Evolutionary conservation across 1,284 basidiomycete species (phyloP), one percentile per base, ranked within the genome.

Genomic region (Ceratobasidium sp.): DNA sequence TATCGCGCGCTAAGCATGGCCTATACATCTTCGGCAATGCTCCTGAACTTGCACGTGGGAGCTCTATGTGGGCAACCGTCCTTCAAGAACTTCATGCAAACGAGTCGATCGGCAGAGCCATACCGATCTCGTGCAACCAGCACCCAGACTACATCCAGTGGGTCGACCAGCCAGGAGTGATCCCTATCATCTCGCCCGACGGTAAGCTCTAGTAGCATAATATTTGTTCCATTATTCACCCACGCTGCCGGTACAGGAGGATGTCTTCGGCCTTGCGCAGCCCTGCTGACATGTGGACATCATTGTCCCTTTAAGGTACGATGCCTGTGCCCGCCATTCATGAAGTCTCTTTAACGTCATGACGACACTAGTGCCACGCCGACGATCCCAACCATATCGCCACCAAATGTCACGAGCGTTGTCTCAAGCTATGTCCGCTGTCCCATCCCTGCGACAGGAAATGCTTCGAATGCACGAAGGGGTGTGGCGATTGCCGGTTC

Each of bases 1-100:
- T 94, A n/a, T 93, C 92, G 22, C 86, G 92, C 25, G 92, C 92
- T 3, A 87, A 89, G 61, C 87, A 94, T 77, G 92, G 92, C 2
- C 83, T 94, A 13, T 93, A 87, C 79, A 89, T 94, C 46, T 84
- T 94, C 2, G 92, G 92, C 15, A 92, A 94, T 77, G 87, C 90
- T 0, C 80, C 83, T 0, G 86, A 90, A 76, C 80, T 90, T 29
- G 82, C 86, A 2, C 81, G 81, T 51, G 84, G 81, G 80, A 90
- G 87, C 76, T 64, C 80, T 7, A 92, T 91, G 86, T 94, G 93
- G 93, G 80, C 81, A 0, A 83, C 82, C 0, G 84, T 94, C 19
- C 82, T 92, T 1, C 84, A 89, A 15, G 86, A 91, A 79, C 82
- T 93, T 19, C 84, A 87, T 29, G 79, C 81, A 0, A 80, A 84